phyloP scores from a whole-genome alignment of 1,284 basidiomycete genomes.

The Lignosus rhinocerotis region DNA sequence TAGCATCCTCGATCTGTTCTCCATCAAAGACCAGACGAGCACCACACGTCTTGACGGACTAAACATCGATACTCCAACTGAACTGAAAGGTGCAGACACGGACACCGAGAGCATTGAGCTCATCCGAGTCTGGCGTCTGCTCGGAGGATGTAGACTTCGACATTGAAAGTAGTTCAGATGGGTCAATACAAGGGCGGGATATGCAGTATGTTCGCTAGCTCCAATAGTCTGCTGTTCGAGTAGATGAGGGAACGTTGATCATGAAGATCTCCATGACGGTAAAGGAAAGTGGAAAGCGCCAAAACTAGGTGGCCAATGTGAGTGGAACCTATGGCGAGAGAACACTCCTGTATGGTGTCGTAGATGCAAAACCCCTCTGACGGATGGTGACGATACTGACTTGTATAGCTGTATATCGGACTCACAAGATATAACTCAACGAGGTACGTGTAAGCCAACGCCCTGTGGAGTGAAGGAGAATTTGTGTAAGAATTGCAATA shows the following conservation, averaged over 20 bases:
- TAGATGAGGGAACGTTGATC: conserved; percentile 36
- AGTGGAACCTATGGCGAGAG: too few relatives aligned
- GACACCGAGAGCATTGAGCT: conserved; percentile 34
- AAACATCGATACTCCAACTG: conserved; percentile 52
- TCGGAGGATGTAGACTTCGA: conserved; percentile 39
- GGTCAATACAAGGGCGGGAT: conserved; percentile 34
- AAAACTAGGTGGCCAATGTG: too few relatives aligned
- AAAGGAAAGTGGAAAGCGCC: conserved; percentile 10
- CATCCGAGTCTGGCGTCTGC: conserved; percentile 21
- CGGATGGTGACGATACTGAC: too few relatives aligned
- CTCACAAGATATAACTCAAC: too few relatives aligned
- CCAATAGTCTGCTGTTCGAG: conserved; percentile 35
- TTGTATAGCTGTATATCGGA: too few relatives aligned
- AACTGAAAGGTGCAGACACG: conserved; percentile 43
- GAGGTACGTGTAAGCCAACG: too few relatives aligned
- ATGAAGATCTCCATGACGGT: conserved; percentile 31
- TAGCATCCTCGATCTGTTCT: conserved; percentile 46
- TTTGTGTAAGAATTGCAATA: too few relatives aligned
- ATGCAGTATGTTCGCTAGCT: conserved; percentile 49
- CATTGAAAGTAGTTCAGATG: conserved; percentile 45
- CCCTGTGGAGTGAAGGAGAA: too few relatives aligned
- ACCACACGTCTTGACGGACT: conserved; percentile 42
- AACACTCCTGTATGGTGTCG: too few relatives aligned
- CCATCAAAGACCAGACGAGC: conserved; percentile 40
- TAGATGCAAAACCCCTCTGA: too few relatives aligned